Evolutionary conservation across 2,329 filamentous ascomycete species (phyloP).

Genomic region (Xylaria sp.): DNA sequence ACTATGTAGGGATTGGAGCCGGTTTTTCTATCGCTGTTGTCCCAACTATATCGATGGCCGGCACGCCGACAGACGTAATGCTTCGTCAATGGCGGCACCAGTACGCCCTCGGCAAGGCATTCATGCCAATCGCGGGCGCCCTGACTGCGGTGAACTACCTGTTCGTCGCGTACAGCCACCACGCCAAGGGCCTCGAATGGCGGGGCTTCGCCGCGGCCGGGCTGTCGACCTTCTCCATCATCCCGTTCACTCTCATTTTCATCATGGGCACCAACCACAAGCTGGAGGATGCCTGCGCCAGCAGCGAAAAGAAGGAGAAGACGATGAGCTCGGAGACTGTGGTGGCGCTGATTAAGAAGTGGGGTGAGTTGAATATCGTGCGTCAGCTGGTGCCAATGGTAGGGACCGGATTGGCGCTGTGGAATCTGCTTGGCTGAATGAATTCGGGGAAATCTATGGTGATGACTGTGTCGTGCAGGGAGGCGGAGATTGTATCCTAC

Average conservation of each 20-base stretch:
- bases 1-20: slow-evolving; percentile 27
- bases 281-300: slow-evolving; percentile 18
- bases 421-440: slow-evolving; percentile 28
- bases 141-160: slow-evolving; percentile 26
- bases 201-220: slow-evolving; percentile 29
- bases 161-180: slow-evolving; percentile 23
- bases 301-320: slow-evolving; percentile 19
- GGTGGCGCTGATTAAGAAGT: slow-evolving; percentile 31
- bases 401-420: slow-evolving; percentile 36
- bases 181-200: slow-evolving; percentile 25
- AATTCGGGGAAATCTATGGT: background rate
- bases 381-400: slow-evolving; percentile 31
- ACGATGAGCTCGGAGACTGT: slow-evolving; percentile 30
- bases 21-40: slow-evolving; percentile 21
- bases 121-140: slow-evolving; percentile 19
- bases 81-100: slow-evolving; percentile 28
- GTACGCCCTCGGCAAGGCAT: slow-evolving; percentile 22
- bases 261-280: slow-evolving; percentile 23
- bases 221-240: slow-evolving; percentile 25
- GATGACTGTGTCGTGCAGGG: slow-evolving; percentile 5
- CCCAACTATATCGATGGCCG: slow-evolving; percentile 23
- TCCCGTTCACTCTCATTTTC: slow-evolving; percentile 28
- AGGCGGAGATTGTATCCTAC: background rate
- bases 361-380: slow-evolving; percentile 32
- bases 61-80: slow-evolving; percentile 24